Evolutionary conservation across 169 alveolate species (phyloP).

Genomic region (Theileria sp.): DNA sequence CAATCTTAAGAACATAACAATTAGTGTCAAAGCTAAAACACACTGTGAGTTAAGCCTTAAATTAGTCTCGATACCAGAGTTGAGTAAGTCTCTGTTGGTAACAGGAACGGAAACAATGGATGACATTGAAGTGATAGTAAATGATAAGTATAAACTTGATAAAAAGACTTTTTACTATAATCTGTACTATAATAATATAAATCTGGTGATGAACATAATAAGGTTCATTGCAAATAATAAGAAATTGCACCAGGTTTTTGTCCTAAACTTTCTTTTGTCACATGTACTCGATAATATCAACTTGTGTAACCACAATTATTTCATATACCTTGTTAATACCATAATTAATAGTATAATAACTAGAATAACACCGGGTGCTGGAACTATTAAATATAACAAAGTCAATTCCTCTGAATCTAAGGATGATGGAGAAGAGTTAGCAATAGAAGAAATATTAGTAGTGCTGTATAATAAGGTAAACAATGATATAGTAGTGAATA

Average conservation of each 20-base stretch:
- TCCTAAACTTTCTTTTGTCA: not conserved
- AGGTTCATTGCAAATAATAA: not conserved
- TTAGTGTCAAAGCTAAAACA: not conserved
- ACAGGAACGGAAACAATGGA: not conserved
- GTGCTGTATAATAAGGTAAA: not conserved
- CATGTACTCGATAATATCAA: not conserved
- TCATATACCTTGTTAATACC: not conserved
- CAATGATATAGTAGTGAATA: not conserved
- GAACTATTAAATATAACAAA: not conserved
- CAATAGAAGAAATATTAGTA: not conserved
- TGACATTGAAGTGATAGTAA: not conserved
- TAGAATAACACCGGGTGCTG: not conserved
- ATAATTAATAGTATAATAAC: too few species aligned
- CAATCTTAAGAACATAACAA: not conserved
- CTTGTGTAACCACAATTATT: conserved; percentile 7
- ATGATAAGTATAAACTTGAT: not conserved
- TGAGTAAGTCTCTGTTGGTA: not conserved
- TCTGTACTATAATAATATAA: not conserved
- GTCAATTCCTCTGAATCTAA: too few species aligned
- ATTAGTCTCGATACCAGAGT: not conserved
- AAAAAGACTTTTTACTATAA: not conserved
- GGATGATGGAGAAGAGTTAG: not conserved
- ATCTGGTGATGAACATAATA: not conserved
- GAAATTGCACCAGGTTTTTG: not conserved
- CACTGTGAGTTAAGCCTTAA: not conserved